Conservation (phyloP, 1,284 basidiomycete genomes). For the Cystobasidium slooffiae region DNA sequence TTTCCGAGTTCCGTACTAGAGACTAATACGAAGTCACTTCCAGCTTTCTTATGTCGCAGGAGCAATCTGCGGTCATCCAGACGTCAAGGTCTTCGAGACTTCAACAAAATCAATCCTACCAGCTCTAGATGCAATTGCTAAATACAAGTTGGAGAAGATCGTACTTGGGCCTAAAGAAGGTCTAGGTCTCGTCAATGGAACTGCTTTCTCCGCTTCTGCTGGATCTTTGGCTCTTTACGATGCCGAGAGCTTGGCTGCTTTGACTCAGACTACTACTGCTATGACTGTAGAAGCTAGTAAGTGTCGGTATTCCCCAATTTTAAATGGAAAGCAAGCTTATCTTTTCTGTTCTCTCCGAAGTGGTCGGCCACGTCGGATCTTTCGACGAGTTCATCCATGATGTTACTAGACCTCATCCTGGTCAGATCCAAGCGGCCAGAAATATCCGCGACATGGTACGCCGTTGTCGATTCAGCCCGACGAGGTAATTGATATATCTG, state of each 20-base stretch:
- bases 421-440: slow-evolving; percentile 75
- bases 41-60: slow-evolving; percentile 85
- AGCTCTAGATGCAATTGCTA: slow-evolving; percentile 69
- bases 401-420: slow-evolving; percentile 79
- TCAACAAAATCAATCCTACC: slow-evolving; percentile 57
- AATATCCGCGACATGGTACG: slow-evolving; percentile 66
- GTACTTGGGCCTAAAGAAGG: slow-evolving; percentile 79
- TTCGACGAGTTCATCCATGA: slow-evolving; percentile 81
- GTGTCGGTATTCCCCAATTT: not conserved
- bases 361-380: slow-evolving; percentile 68
- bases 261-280: slow-evolving; percentile 77
- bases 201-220: slow-evolving; percentile 71
- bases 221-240: slow-evolving; percentile 67
- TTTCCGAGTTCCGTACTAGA: not conserved
- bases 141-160: slow-evolving; percentile 70
- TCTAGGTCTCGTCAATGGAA: slow-evolving; percentile 75
- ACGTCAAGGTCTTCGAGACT: slow-evolving; percentile 68
- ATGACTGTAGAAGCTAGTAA: slow-evolving; percentile 74
- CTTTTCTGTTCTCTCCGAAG: not conserved
- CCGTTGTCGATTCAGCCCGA: not conserved
- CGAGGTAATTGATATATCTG: not conserved
- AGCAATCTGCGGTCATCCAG: slow-evolving; percentile 74
- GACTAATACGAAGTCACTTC: slow-evolving; percentile 62
- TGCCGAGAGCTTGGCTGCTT: slow-evolving; percentile 70
- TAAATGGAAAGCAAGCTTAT: not conserved